Evolutionary conservation across 2,329 filamentous ascomycete species (phyloP).

Genomic region (Fusarium buxicola): DNA sequence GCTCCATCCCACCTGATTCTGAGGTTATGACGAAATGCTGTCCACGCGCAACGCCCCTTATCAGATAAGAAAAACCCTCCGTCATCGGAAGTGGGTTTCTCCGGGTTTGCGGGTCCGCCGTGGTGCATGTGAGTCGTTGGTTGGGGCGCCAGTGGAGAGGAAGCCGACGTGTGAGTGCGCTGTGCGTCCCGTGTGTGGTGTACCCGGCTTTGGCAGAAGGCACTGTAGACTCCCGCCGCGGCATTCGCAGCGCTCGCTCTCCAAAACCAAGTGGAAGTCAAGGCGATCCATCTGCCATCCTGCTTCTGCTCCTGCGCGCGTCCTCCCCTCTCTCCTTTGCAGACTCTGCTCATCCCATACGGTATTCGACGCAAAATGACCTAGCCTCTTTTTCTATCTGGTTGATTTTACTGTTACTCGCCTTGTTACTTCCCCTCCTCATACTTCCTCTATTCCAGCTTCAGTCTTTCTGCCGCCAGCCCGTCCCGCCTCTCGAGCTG

Average conservation of each 20-base stretch:
- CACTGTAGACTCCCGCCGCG: slow-evolving; percentile 24
- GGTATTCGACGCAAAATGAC: slow-evolving; percentile 42
- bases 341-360: slow-evolving; percentile 28
- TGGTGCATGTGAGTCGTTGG: slow-evolving; percentile 21
- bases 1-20: not conserved
- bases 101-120: slow-evolving; percentile 28
- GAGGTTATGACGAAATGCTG: slow-evolving; percentile 42
- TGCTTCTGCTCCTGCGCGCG: slow-evolving; percentile 39
- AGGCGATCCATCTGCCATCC: slow-evolving; percentile 34
- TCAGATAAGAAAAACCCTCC: slow-evolving; percentile 41
- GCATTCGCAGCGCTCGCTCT: slow-evolving; percentile 40
- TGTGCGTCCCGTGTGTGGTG: not conserved
- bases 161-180: slow-evolving; percentile 26
- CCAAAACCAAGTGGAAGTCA: slow-evolving; percentile 43
- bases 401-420: slow-evolving; percentile 39
- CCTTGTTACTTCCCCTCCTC: slow-evolving; percentile 19
- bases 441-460: slow-evolving; percentile 18
- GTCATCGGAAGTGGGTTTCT: slow-evolving; percentile 43
- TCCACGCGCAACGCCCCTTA: slow-evolving; percentile 28
- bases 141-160: slow-evolving; percentile 34
- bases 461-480: slow-evolving; percentile 36
- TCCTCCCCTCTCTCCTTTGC: slow-evolving; percentile 39
- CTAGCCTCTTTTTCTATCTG: slow-evolving; percentile 36
- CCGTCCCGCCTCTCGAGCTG: slow-evolving; percentile 39
- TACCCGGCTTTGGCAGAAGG: not conserved